Evolutionary conservation across 116 monocot species (phyloP).

Genomic region (Papilionanthe hybrid): DNA sequence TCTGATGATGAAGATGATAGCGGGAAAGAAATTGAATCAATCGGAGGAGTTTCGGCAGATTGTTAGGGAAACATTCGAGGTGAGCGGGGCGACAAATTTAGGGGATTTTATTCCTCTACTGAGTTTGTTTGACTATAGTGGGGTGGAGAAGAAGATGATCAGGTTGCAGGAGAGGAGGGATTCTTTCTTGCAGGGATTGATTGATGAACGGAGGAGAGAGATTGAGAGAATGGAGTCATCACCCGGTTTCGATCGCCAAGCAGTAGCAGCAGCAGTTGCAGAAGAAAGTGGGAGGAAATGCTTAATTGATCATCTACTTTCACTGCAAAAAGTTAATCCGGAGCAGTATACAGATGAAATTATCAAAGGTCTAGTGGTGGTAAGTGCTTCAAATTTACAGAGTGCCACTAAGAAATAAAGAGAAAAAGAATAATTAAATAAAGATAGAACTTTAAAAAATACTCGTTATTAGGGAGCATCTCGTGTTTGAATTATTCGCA

Average conservation of each 20-base stretch:
- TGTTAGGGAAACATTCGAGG: neutral
- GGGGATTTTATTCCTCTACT: slow-evolving; percentile 18
- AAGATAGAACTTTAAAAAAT: too few species aligned
- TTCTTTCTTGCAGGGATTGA: slow-evolving; percentile 11
- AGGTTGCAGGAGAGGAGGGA: slow-evolving; percentile 9
- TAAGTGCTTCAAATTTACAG: neutral
- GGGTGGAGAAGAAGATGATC: slow-evolving; percentile 5
- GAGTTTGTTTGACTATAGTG: neutral
- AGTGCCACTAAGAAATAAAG: too few species aligned
- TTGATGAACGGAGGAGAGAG: slow-evolving; percentile 10
- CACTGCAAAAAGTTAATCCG: neutral
- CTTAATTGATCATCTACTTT: neutral
- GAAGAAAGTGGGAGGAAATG: neutral
- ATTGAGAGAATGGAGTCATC: too few species aligned
- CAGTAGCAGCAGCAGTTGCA: neutral
- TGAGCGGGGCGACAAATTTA: slow-evolving; percentile 3
- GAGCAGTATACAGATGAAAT: neutral
- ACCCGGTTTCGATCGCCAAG: too few species aligned
- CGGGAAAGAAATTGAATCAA: slow-evolving; percentile 18
- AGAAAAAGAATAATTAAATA: too few species aligned
- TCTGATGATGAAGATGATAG: slow-evolving; percentile 26
- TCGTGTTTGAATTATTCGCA: too few species aligned
- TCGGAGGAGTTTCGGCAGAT: neutral
- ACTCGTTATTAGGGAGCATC: too few species aligned
- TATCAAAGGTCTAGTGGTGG: neutral